Base-by-base conservation (phyloP, 139 green algal genomes). In the Bryopsis sp. region DNA sequence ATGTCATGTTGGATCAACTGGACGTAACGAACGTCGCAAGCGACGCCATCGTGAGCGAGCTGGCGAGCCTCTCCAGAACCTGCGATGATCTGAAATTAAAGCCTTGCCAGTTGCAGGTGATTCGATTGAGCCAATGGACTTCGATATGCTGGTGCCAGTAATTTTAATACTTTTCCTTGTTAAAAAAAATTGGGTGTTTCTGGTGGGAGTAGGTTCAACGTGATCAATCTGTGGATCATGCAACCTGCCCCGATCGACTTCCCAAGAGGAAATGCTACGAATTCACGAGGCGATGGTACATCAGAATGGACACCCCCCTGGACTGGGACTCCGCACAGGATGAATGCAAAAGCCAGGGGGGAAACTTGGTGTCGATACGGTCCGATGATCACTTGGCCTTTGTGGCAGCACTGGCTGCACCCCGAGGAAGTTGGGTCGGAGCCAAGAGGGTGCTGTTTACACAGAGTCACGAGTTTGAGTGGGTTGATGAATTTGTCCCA, bases 91-190 rank as follows among this genome's bases (percentile, higher is more conserved):
- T 11, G 24, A 32, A 4, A 11, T 6, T 19, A 5, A 69, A 35
- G 8, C 62, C 33, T 29, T 69, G 62, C 26, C 24, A 69, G 26
- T 31, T 57, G 26, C 62, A 69, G 43, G 43, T 54, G n/a, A n/a
- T n/a, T n/a, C n/a, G n/a, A n/a, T n/a, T n/a, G n/a, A n/a, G n/a
- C n/a, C n/a, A n/a, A n/a, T n/a, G n/a, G n/a, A n/a, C n/a, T n/a
- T n/a, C n/a, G n/a, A n/a, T n/a, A n/a, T n/a, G n/a, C n/a, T n/a
- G n/a, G n/a, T n/a, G n/a, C n/a, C n/a, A n/a, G n/a, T n/a, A n/a
- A n/a, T n/a, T n/a, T n/a, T n/a, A n/a, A n/a, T n/a, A n/a, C n/a
- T n/a, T n/a, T n/a, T n/a, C n/a, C n/a, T n/a, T n/a, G n/a, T n/a
- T n/a, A n/a, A n/a, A n/a, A n/a, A n/a, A n/a, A n/a, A n/a, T n/a